Evolutionary conservation across 73 alveolate species (phyloP), one percentile per base, ranked within the genome.

Genomic region (Urostyla sp.): DNA sequence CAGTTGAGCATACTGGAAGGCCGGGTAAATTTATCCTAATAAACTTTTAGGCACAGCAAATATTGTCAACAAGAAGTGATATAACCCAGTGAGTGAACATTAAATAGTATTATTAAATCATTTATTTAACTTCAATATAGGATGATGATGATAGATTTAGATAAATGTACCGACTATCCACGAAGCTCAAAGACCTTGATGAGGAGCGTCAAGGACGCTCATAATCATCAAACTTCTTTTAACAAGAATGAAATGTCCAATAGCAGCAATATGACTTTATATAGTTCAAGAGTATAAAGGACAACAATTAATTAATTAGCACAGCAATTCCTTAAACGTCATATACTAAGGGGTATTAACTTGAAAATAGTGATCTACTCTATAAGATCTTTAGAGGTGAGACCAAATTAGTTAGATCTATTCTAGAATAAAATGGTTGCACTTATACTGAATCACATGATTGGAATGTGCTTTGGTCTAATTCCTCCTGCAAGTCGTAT

Each of bases 401-500:
- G 20, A 84, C 91, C 13, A 43, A 69, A 45, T 77, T 89, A 15
- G 75, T 89, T 20, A 23, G 95, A 31, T 53, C 85, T 13, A 16
- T 89, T 13, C 69, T 89, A 1, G 95, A 89, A 54, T 50, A 50
- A 0, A 53, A 75, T 59, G 85, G 87, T 0, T 85, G 75, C 66
- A 43, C 31, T 1, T 69, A 63, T 36, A 85, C 93, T 16, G 93
- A 85, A 26, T 84, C 89, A 35, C 93, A 85, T 55, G 96, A 90
- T 36, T 90, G 96, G 91, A 90, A 90, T 37, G 66, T 90, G 24
- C 80, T 90, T 0, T 90, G 96, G 96, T 60, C 82, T 1, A 72
- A 79, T 23, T 34, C 85, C 16, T 66, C 76, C 36, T 87, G 91
- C 43, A 84, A 90, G 60, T 52, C 83, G 0, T 90, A 90, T 36